These are phyloP conservation scores for Euphorbia schlechtendalii DNA, from an alignment of 441 rosid species.

Conservation along the genomic window DNA sequence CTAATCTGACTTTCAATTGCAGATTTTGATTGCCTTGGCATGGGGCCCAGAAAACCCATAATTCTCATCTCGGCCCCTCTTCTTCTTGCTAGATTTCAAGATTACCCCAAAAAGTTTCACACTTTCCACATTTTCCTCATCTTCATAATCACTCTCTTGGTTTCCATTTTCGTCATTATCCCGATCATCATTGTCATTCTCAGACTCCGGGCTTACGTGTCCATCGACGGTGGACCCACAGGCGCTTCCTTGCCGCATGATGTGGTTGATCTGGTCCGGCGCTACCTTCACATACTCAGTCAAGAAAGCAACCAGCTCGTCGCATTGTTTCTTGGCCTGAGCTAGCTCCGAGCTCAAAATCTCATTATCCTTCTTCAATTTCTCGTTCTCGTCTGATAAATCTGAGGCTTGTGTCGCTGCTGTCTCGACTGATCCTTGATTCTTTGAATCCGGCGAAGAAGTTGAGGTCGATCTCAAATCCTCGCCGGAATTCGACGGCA, in stretches of 20 bases:
- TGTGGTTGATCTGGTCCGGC: conserved; percentile 62
- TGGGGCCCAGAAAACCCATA: conserved; percentile 40
- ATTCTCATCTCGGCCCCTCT: conserved; percentile 57
- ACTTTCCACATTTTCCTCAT: conserved; percentile 11
- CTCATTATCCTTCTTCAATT: conserved; percentile 62
- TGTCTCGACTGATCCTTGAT: conserved; percentile 37
- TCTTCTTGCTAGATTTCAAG: conserved; percentile 41
- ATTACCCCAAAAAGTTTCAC: conserved; percentile 80
- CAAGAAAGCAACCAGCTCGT: conserved; percentile 59
- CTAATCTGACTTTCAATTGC: conserved; percentile 23
- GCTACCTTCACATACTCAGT: conserved; percentile 52
- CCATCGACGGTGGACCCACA: conserved; percentile 25
- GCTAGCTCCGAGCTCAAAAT: conserved; percentile 73
- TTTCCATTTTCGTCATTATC: background rate
- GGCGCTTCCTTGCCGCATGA: conserved; percentile 41
- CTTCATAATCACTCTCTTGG: background rate
- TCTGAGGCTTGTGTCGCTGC: conserved; percentile 33
- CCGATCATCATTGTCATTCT: background rate
- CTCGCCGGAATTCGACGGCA: conserved; percentile 50
- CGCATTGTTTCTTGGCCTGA: conserved; percentile 78
- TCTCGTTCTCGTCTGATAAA: conserved; percentile 68
- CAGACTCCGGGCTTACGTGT: conserved; percentile 15
- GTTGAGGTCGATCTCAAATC: conserved; percentile 50
- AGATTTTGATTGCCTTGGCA: conserved; percentile 39
- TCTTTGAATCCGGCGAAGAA: conserved; percentile 40